Conservation (phyloP, 2,329 filamentous ascomycete genomes). For the Penicillium freii region DNA sequence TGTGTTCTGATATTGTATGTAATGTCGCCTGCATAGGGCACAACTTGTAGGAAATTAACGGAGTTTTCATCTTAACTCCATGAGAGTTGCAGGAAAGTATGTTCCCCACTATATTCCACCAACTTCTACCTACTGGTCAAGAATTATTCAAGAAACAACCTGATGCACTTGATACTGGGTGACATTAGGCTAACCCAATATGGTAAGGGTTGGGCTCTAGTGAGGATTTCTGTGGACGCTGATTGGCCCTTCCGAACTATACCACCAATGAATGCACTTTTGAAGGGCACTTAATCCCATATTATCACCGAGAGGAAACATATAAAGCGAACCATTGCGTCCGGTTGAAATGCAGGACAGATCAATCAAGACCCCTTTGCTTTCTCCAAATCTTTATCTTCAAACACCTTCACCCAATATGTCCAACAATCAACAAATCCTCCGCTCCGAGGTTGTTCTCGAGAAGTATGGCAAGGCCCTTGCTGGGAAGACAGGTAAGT, state of each 20-base stretch:
- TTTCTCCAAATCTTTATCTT: not conserved
- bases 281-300: not conserved
- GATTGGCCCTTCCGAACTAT: not conserved
- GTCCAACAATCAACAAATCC: constrained; percentile 14
- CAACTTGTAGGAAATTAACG: not conserved
- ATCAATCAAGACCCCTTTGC: not conserved
- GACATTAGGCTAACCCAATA: constrained; percentile 11
- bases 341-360: accelerated
- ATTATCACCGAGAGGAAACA: not conserved
- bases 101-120: not conserved
- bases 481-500: constrained; percentile 20
- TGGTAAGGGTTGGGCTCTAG: not conserved
- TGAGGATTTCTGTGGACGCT: not conserved
- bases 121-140: not conserved
- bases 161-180: not conserved
- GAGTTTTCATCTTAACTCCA: not conserved
- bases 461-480: constrained; percentile 21
- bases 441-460: constrained; percentile 19
- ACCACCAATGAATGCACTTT: not conserved
- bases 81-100: accelerated
- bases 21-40: too few relatives aligned
- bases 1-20: not conserved
- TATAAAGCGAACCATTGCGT: not conserved
- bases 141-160: not conserved
- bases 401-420: not conserved